Conservation (phyloP, 2,329 filamentous ascomycete genomes). For the Apiospora phragmitis region DNA sequence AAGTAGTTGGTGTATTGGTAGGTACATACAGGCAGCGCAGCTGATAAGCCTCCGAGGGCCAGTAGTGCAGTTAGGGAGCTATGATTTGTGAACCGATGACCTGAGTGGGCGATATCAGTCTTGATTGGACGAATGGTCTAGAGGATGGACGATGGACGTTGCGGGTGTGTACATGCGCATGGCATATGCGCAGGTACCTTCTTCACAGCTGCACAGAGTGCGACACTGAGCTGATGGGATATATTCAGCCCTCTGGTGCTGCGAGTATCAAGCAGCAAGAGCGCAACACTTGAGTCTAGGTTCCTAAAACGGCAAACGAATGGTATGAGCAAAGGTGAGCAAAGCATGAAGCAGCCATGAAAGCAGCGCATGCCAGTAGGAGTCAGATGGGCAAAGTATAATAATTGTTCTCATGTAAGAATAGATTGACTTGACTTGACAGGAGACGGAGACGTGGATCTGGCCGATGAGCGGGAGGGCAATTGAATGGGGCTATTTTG, state of each 20-base stretch:
- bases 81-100: conserved; percentile 11
- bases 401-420: no score
- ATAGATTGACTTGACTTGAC: not conserved
- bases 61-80: no score
- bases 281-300: no score
- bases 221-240: not conserved
- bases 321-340: no score
- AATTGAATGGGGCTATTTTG: not conserved
- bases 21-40: not conserved
- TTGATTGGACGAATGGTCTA: conserved; percentile 10
- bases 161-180: not conserved
- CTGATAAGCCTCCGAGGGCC: not conserved
- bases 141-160: not conserved
- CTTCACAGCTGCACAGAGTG: not conserved
- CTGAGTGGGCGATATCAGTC: conserved; percentile 9
- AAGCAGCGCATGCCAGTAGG: no score
- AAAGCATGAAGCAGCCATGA: no score
- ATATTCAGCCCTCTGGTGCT: not conserved
- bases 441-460: no score
- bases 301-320: no score
- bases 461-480: not conserved
- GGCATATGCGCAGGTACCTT: not conserved
- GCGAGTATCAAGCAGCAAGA: not conserved
- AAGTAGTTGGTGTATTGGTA: not conserved
- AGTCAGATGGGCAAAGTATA: no score